Evolutionary conservation across 1,284 basidiomycete species (phyloP).

Genomic region (Rhodotorula sp.): DNA sequence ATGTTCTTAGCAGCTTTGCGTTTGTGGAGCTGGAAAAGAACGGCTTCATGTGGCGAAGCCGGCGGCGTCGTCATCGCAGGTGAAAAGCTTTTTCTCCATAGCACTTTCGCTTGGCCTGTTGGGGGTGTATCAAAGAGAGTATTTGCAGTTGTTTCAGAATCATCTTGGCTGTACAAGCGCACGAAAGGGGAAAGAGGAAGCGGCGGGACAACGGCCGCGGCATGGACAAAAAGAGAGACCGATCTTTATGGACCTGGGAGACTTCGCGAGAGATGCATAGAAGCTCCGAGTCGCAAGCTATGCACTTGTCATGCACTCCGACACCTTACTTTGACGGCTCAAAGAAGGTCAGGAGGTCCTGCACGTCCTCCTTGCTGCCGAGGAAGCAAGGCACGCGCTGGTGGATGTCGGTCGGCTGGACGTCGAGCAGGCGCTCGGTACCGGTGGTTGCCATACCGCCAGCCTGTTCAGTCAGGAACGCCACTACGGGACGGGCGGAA

Average conservation of each 20-base stretch:
- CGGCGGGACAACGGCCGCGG: too few relatives aligned
- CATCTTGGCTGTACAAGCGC: too few relatives aligned
- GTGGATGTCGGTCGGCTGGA: slow-evolving; percentile 84
- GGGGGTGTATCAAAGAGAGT: background rate
- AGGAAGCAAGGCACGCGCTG: slow-evolving; percentile 92
- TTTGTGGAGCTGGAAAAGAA: background rate
- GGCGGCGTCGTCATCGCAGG: slow-evolving; percentile 13
- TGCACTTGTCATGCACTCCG: too few relatives aligned
- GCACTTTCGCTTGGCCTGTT: background rate
- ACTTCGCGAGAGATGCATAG: too few relatives aligned
- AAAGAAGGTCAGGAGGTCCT: slow-evolving; percentile 83
- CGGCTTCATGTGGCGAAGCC: background rate
- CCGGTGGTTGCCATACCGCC: slow-evolving; percentile 96
- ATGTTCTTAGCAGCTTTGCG: background rate
- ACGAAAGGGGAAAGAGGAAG: too few relatives aligned
- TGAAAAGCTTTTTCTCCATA: background rate
- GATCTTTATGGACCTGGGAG: too few relatives aligned
- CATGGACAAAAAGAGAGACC: too few relatives aligned
- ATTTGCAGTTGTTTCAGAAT: too few relatives aligned
- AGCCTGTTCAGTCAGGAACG: slow-evolving; percentile 61
- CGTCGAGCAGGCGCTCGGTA: slow-evolving; percentile 84
- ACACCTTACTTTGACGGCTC: slow-evolving; percentile 43
- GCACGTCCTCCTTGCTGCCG: slow-evolving; percentile 89
- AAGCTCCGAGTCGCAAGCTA: too few relatives aligned
- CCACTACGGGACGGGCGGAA: slow-evolving; percentile 98